These are phyloP conservation scores for Mercurialis annua DNA, from an alignment of 345 rosid species.

Conservation along the genomic window DNA sequence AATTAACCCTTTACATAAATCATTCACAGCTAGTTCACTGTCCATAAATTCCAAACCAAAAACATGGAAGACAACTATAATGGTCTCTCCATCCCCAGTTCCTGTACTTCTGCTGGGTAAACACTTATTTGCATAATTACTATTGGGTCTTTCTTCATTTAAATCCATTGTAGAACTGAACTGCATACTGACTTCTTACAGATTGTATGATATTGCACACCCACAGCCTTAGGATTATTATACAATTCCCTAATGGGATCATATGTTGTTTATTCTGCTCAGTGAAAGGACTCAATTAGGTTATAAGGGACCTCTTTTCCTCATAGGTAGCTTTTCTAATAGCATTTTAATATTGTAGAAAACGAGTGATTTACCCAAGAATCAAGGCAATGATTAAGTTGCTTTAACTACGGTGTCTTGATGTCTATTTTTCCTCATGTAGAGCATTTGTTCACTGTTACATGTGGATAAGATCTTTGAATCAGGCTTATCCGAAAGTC, in stretches of 20 bases:
- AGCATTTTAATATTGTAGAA: neutral
- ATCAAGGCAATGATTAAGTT: slow-evolving; percentile 4
- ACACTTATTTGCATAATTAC: no score
- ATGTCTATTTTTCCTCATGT: slow-evolving; percentile 10
- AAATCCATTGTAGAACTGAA: neutral
- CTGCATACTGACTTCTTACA: neutral
- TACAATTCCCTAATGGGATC: neutral
- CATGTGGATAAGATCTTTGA: slow-evolving; percentile 81
- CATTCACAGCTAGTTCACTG: no score
- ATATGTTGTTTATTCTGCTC: neutral
- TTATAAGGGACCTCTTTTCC: neutral
- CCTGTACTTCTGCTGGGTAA: no score
- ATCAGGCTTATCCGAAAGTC: slow-evolving; percentile 72
- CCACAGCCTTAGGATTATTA: neutral
- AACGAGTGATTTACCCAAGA: neutral
- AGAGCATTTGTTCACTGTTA: slow-evolving; percentile 84
- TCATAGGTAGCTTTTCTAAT: neutral
- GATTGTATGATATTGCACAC: neutral
- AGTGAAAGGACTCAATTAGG: neutral
- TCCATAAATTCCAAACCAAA: no score
- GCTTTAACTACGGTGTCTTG: neutral
- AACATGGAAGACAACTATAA: no score
- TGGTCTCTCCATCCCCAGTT: no score
- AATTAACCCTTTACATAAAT: no score
- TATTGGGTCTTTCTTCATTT: neutral